These are phyloP conservation scores for Ogataea degrootiae DNA, from an alignment of 805 yeast species.

Conservation along the genomic window DNA sequence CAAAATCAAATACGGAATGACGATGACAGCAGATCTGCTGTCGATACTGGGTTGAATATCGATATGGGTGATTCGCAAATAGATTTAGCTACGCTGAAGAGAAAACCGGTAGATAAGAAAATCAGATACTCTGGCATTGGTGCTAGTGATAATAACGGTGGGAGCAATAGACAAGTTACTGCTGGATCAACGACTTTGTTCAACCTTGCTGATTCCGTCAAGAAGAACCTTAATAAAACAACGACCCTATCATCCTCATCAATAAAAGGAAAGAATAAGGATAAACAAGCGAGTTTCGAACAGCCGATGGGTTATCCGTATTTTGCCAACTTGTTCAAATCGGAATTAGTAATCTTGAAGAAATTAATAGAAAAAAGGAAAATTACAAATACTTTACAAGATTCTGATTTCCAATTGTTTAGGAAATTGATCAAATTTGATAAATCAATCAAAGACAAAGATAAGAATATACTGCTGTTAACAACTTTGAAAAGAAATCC, in stretches of 20 bases:
- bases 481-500: constrained; percentile 23
- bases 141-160: neutral
- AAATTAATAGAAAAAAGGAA: neutral
- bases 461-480: constrained; percentile 11
- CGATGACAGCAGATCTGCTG: no score
- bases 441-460: constrained; percentile 4
- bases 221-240: neutral
- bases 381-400: neutral
- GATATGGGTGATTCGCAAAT: neutral
- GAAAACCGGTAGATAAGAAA: neutral
- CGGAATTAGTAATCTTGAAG: constrained; percentile 15
- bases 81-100: constrained; percentile 4
- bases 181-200: neutral
- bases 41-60: neutral
- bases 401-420: constrained; percentile 3
- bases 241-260: neutral
- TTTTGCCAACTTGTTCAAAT: constrained; percentile 14
- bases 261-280: neutral
- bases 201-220: neutral
- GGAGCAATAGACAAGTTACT: neutral
- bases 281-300: neutral
- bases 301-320: constrained; percentile 22
- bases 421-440: constrained; percentile 10
- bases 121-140: neutral
- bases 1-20: neutral